Evolutionary conservation across 2,329 filamentous ascomycete species (phyloP).

Genomic region (Dendrostoma leiphaemia): DNA sequence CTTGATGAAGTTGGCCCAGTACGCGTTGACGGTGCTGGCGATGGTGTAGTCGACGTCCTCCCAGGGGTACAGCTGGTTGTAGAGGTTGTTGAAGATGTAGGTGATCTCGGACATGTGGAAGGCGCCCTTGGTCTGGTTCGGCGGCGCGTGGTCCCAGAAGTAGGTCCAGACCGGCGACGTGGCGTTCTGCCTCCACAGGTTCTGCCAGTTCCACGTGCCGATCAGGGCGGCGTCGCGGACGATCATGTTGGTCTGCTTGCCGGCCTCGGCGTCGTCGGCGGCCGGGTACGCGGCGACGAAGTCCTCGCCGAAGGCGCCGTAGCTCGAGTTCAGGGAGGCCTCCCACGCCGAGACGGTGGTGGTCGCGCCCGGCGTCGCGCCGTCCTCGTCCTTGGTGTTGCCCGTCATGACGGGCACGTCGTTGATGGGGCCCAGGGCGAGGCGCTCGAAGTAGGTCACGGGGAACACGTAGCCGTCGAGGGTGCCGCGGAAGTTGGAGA

Average conservation of each 20-base stretch:
- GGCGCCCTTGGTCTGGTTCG: too few species aligned
- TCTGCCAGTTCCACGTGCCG: not conserved
- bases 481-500: not conserved
- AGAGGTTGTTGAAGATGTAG: slow-evolving; percentile 1
- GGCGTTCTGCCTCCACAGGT: not conserved
- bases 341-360: not conserved
- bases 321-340: not conserved
- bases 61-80: not conserved
- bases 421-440: not conserved
- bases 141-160: not conserved
- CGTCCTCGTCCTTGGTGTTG: not conserved
- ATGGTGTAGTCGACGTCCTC: not conserved
- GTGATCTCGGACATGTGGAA: not conserved
- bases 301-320: not conserved
- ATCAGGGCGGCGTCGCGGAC: not conserved
- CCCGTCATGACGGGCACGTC: not conserved
- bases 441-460: not conserved
- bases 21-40: not conserved
- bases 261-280: not conserved
- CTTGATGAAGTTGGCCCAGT: slow-evolving; percentile 1
- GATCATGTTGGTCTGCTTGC: not conserved
- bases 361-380: not conserved
- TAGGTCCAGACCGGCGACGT: not conserved
- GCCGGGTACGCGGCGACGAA: not conserved
- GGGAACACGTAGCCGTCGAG: slow-evolving; percentile 2